Conservation (phyloP, 2,329 filamentous ascomycete genomes). For the Calcarisporium arbuscula region DNA sequence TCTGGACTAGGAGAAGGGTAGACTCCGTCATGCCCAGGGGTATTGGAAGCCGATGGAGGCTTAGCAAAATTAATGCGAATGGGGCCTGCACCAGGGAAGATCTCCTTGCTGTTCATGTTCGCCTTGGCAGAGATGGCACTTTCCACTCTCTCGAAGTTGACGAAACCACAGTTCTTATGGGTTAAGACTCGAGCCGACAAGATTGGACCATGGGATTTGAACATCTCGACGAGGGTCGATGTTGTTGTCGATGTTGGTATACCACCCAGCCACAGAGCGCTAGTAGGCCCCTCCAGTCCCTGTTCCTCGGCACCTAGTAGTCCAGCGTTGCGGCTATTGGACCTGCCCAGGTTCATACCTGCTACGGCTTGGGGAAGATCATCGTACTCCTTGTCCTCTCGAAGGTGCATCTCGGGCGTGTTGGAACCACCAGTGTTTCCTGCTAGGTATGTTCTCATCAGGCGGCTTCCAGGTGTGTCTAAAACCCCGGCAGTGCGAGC, state of each 20-base stretch:
- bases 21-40: constrained; percentile 80
- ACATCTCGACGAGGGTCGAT: constrained; percentile 90
- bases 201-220: constrained; percentile 86
- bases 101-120: constrained; percentile 90
- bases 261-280: constrained; percentile 93
- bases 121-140: constrained; percentile 86
- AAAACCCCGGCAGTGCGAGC: constrained; percentile 88
- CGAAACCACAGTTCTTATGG: constrained; percentile 98
- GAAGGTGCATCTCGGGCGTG: constrained; percentile 66
- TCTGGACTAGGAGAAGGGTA: constrained; percentile 90
- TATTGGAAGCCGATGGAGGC: constrained; percentile 82
- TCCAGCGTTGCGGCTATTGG: constrained; percentile 59
- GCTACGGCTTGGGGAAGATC: constrained; percentile 78
- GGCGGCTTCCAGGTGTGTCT: constrained; percentile 64
- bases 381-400: constrained; percentile 72
- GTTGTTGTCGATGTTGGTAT: constrained; percentile 96
- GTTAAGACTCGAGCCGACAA: constrained; percentile 89
- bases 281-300: constrained; percentile 80
- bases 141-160: constrained; percentile 90
- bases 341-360: constrained; percentile 64
- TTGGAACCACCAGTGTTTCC: constrained; percentile 61
- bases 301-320: constrained; percentile 69
- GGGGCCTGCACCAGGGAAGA: constrained; percentile 92
- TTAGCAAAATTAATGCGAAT: constrained; percentile 97
- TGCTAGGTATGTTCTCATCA: constrained; percentile 68